These are phyloP conservation scores for Trichoderma semiorbis DNA, from an alignment of 2,329 filamentous ascomycete species.

Conservation along the genomic window DNA sequence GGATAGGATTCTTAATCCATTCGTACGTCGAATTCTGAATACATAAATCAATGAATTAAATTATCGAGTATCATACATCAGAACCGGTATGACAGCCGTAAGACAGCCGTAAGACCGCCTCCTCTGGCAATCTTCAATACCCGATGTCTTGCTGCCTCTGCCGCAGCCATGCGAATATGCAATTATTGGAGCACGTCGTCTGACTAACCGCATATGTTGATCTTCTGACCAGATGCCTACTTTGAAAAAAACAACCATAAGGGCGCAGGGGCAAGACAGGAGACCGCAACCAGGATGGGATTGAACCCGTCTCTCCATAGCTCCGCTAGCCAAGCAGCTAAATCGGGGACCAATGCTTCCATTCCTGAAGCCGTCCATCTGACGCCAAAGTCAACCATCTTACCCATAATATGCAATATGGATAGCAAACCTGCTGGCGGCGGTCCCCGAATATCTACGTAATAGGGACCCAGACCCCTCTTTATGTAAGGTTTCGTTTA, in stretches of 20 bases:
- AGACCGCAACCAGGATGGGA: background rate
- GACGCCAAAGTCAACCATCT: background rate
- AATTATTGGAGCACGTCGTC: background rate
- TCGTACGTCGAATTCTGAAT: background rate
- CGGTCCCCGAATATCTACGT: slow-evolving; percentile 11
- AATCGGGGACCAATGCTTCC: background rate
- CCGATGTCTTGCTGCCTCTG: background rate
- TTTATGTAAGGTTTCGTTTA: slow-evolving; percentile 15
- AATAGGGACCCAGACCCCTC: slow-evolving; percentile 10
- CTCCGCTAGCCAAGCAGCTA: background rate
- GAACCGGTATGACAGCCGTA: background rate
- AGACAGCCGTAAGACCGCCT: too few species aligned
- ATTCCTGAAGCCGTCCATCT: background rate
- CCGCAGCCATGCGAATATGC: background rate
- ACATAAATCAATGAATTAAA: background rate
- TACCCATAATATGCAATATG: slow-evolving; percentile 10
- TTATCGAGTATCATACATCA: background rate
- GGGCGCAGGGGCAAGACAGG: background rate
- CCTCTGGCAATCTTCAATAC: background rate
- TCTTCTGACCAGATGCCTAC: slow-evolving; percentile 8
- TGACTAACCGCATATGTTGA: slow-evolving; percentile 7
- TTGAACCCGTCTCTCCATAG: background rate
- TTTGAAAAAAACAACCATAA: background rate
- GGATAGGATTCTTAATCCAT: background rate
- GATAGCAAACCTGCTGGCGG: background rate